These are phyloP conservation scores for Penicillium pancosmium DNA, from an alignment of 495 filamentous ascomycete genomes.

Conservation along the genomic window DNA sequence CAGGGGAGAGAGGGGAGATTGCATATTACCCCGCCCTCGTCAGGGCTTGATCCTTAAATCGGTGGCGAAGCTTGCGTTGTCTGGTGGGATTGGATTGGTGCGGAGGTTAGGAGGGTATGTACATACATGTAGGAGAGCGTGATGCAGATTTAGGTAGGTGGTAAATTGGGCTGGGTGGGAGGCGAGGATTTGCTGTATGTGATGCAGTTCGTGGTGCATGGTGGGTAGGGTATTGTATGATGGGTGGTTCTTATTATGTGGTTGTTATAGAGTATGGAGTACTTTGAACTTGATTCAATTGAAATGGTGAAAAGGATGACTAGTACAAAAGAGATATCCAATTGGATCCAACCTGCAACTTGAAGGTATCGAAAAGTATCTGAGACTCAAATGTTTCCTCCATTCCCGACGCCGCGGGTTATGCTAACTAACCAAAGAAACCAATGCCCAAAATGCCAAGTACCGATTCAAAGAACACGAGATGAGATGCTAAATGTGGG, in stretches of 20 bases:
- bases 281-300: neutral
- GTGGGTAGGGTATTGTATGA: neutral
- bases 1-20: neutral
- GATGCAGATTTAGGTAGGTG: neutral
- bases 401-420: neutral
- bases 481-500: neutral
- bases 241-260: neutral
- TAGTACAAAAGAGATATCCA: neutral
- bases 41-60: neutral
- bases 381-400: neutral
- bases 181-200: neutral
- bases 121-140: neutral
- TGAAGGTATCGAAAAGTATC: neutral
- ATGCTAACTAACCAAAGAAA: neutral
- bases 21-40: slow-evolving; percentile 1
- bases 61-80: neutral
- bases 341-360: neutral
- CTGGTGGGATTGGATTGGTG: neutral
- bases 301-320: neutral
- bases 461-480: neutral
- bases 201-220: neutral
- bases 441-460: neutral
- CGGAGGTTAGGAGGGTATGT: neutral
- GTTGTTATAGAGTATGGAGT: neutral
- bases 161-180: neutral